phyloP scores from a whole-genome alignment of 2,329 filamentous ascomycete genomes.

The Polytolypa hystricis region DNA sequence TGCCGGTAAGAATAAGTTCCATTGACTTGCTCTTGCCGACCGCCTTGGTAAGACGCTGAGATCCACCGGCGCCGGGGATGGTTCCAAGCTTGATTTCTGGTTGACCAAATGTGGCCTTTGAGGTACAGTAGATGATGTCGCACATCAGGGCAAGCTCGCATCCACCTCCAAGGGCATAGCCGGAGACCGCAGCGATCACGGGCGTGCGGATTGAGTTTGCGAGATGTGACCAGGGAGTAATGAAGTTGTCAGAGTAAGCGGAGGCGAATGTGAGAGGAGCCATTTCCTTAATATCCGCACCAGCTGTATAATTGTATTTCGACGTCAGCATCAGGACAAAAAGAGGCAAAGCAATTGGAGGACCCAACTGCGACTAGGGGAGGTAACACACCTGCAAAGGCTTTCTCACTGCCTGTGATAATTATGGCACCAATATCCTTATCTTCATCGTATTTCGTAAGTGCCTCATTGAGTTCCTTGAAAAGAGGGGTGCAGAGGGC shows the following conservation, averaged over 20 bases:
- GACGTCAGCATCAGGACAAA: too few species aligned
- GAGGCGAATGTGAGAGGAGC: constrained; percentile 76
- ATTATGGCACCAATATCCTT: constrained; percentile 64
- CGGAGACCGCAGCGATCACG: constrained; percentile 85
- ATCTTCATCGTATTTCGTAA: constrained; percentile 58
- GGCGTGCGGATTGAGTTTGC: constrained; percentile 82
- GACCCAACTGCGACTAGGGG: neutral
- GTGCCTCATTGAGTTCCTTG: constrained; percentile 71
- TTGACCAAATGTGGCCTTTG: constrained; percentile 82
- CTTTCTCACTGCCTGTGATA: constrained; percentile 77
- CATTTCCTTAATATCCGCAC: constrained; percentile 99
- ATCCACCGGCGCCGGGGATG: constrained; percentile 84
- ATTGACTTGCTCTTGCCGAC: constrained; percentile 79
- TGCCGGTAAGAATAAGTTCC: constrained; percentile 82
- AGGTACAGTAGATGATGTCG: constrained; percentile 85
- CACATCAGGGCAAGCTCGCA: constrained; percentile 98
- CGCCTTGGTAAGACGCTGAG: constrained; percentile 73
- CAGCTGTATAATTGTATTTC: too few species aligned
- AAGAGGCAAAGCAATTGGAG: neutral
- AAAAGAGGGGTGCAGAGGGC: constrained; percentile 87
- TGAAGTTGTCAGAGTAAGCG: constrained; percentile 84
- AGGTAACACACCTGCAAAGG: constrained; percentile 54
- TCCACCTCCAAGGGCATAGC: constrained; percentile 86
- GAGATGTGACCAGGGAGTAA: constrained; percentile 84
- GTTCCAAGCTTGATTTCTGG: constrained; percentile 93